Base-by-base conservation (phyloP, 371 early-diverging fungal genomes). In the Rhizopus sp. region DNA sequence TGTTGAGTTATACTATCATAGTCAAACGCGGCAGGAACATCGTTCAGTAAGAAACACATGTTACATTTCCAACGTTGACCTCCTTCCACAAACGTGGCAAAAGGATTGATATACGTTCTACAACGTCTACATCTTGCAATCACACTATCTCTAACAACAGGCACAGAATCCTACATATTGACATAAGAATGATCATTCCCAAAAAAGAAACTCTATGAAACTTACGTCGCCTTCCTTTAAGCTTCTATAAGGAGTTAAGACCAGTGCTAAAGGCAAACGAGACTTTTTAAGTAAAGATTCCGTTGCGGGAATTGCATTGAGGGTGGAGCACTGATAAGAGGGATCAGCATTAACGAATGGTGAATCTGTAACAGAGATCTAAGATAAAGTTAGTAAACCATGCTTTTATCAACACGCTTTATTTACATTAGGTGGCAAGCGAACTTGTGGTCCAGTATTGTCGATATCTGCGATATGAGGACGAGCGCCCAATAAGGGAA, bases 31-130 rank as follows among this genome's bases (percentile, higher is more conserved):
- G 86, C 75, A 15, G 96, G 95, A 10, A 93, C 90, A 70, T 96
- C 96, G 61, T 97, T 97, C 55, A 86, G 77, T 16, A 94, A 70
- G 64, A 83, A 88, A 73, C 98, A 98, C 83, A 97, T 81, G 70
- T 97, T 97, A 73, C 98, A 98, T 70, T 90, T 90, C 98, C 97
- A 98, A 40, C 93, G 85, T 40, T 89, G 88, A 16, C 94, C 95
- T 40, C 93, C 93, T 62, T 96, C 96, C 0, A 93, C 87, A 80
- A 94, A 96, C 45, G 86, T 87, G 5, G 96, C 90, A 74, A 89
- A 98, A 7, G 97, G 97, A 66, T 97, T 97, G 67, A 98, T 93
- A 63, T 98, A 98, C 5, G 96, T 90, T 62, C 97, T 82, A 75
- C 98, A 98, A 17, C 95, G 84, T 55, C 96, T 84, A 75, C 98